These are phyloP conservation scores for Ceratocystis huliohia DNA, from an alignment of 2,329 filamentous ascomycete genomes.

Conservation along the genomic window DNA sequence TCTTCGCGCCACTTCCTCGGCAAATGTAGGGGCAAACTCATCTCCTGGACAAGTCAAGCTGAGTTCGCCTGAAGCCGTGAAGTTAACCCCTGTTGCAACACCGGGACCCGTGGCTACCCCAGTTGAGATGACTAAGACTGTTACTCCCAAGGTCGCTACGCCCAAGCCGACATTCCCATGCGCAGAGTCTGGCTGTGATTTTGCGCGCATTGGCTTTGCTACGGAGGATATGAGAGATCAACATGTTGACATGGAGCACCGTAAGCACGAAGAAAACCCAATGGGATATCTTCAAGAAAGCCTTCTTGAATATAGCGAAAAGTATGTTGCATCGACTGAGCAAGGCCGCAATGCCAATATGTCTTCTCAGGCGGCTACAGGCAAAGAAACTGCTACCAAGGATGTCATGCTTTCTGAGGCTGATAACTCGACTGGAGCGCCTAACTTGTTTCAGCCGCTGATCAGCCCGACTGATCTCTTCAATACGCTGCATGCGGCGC, in stretches of 20 bases:
- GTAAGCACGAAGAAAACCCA: conserved; percentile 43
- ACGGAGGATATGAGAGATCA: conserved; percentile 41
- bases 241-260: conserved; percentile 48
- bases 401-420: neutral
- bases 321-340: conserved; percentile 19
- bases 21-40: neutral
- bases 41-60: conserved; percentile 11
- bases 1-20: neutral
- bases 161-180: conserved; percentile 38
- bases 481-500: conserved; percentile 14
- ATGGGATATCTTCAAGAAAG: conserved; percentile 40
- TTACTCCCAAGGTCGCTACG: conserved; percentile 21
- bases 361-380: neutral
- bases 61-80: conserved; percentile 18
- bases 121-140: conserved; percentile 23
- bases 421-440: neutral
- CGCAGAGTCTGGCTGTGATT: conserved; percentile 43
- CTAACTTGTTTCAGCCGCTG: conserved; percentile 12
- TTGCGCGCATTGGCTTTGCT: conserved; percentile 37
- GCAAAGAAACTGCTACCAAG: neutral
- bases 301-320: conserved; percentile 32
- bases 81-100: conserved; percentile 21
- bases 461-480: conserved; percentile 2
- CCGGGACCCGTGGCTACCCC: conserved; percentile 10
- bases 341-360: conserved; percentile 25